These are phyloP conservation scores for Ascodesmis nigricans DNA, from an alignment of 495 filamentous ascomycete genomes.

Conservation along the genomic window DNA sequence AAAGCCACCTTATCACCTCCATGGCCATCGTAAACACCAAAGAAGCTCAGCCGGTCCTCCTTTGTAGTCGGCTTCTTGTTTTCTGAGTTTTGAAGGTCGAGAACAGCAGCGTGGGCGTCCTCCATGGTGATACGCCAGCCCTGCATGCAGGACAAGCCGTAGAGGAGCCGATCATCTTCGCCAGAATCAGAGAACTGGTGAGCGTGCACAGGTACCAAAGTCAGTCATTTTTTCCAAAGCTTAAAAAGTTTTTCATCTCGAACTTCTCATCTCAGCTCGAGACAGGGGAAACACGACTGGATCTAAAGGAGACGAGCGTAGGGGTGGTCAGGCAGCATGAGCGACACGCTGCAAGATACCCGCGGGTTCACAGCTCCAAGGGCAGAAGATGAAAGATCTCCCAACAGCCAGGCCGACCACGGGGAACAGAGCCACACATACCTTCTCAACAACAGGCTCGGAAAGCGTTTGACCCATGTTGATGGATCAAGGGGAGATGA, in stretches of 20 bases:
- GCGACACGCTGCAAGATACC: background rate
- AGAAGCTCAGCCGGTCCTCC: conserved; percentile 69
- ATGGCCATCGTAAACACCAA: conserved; percentile 95
- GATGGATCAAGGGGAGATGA: no score
- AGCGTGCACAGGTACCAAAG: conserved; percentile 10
- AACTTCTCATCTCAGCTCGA: background rate
- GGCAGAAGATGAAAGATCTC: conserved; percentile 1
- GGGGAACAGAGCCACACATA: conserved; percentile 30
- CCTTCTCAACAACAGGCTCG: conserved; percentile 97
- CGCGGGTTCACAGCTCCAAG: background rate
- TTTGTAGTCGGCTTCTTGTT: conserved; percentile 37
- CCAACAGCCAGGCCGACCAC: conserved; percentile 1
- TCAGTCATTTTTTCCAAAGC: conserved; percentile 8
- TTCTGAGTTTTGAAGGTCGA: conserved; percentile 56
- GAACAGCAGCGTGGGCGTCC: conserved; percentile 71
- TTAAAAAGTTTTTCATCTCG: conserved; percentile 3
- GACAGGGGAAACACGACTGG: background rate
- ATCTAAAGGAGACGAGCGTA: background rate
- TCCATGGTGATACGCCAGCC: conserved; percentile 99
- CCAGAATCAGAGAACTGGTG: conserved; percentile 63
- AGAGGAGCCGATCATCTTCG: conserved; percentile 78
- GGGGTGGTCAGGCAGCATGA: no score
- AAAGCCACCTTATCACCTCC: conserved; percentile 89
- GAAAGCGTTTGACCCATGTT: conserved; percentile 98
- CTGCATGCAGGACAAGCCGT: conserved; percentile 94